Percentiles rank a stretch among this genome's conserved stretches.
These are phyloP conservation scores for Bjerkandera adusta DNA, from an alignment of 1,284 basidiomycete genomes.

Conservation along the genomic window DNA sequence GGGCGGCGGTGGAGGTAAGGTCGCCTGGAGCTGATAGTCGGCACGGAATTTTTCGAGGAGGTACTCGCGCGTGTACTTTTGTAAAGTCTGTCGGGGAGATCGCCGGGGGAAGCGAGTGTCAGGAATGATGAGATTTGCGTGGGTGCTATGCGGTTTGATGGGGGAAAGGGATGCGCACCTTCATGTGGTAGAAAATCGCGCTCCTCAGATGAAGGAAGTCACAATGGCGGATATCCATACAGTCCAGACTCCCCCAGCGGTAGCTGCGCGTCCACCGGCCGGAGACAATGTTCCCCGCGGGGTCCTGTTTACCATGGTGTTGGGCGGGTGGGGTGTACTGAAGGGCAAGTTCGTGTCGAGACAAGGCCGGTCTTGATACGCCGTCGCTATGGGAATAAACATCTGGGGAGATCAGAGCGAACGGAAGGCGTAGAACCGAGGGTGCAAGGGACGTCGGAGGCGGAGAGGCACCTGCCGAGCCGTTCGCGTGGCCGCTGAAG, in stretches of 20 bases:
- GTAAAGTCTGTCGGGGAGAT: constrained; percentile 59
- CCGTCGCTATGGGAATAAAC: constrained; percentile 78
- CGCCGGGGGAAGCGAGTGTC: neutral
- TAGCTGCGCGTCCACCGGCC: constrained; percentile 69
- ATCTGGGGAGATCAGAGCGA: constrained; percentile 79
- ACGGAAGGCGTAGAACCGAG: constrained; percentile 63
- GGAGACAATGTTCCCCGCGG: constrained; percentile 45
- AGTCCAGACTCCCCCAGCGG: constrained; percentile 78
- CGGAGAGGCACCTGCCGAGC: constrained; percentile 51
- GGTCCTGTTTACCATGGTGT: constrained; percentile 29
- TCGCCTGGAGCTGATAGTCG: constrained; percentile 52
- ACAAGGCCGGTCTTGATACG: constrained; percentile 49
- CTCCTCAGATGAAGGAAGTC: constrained; percentile 73
- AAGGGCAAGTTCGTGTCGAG: constrained; percentile 64
- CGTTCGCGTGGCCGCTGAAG: constrained; percentile 47
- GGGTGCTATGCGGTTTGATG: no score
- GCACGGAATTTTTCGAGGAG: constrained; percentile 74
- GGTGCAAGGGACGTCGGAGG: constrained; percentile 59
- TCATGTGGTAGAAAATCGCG: constrained; percentile 81
- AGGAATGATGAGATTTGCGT: constrained; percentile 8
- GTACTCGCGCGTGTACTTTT: constrained; percentile 80
- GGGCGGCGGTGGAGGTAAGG: constrained; percentile 38
- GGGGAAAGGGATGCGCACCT: constrained; percentile 47
- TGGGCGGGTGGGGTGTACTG: constrained; percentile 62
- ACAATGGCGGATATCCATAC: constrained; percentile 71